These are phyloP conservation scores for Candida albicans DNA, from an alignment of 1,139 yeast genomes.

Conservation along the genomic window DNA sequence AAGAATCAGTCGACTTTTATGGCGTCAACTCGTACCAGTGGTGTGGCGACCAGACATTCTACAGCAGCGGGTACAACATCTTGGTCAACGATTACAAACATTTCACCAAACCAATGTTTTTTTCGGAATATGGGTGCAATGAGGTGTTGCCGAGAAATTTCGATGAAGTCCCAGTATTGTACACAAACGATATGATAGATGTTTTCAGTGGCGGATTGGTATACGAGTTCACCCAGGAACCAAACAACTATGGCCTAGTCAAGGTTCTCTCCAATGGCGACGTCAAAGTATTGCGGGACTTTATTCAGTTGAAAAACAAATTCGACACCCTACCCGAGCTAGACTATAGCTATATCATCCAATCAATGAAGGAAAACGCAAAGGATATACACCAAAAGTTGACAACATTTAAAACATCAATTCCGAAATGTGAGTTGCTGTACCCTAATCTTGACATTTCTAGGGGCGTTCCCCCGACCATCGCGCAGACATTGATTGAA, in stretches of 20 bases:
- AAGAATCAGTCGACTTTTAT: constrained; percentile 79
- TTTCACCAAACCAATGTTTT: constrained; percentile 75
- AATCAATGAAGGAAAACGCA: constrained; percentile 27
- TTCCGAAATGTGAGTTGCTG: constrained; percentile 41
- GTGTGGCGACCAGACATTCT: constrained; percentile 90
- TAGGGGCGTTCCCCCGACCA: constrained; percentile 45
- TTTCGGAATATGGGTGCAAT: constrained; percentile 95
- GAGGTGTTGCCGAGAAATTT: constrained; percentile 76
- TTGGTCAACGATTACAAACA: constrained; percentile 70
- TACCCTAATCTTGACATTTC: constrained; percentile 57
- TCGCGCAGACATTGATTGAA: constrained; percentile 45
- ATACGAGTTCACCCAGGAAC: constrained; percentile 87
- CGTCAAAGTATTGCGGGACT: constrained; percentile 56
- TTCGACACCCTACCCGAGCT: constrained; percentile 36
- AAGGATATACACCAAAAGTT: constrained; percentile 25
- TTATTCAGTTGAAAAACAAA: constrained; percentile 48
- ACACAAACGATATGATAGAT: constrained; percentile 70
- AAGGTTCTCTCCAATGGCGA: constrained; percentile 57
- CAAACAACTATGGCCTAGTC: constrained; percentile 86
- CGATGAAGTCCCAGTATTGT: constrained; percentile 72
- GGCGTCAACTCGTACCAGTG: constrained; percentile 96
- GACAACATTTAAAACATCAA: constrained; percentile 22
- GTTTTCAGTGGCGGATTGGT: constrained; percentile 92
- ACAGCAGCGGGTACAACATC: constrained; percentile 76
- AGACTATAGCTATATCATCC: constrained; percentile 25